Conservation (phyloP, 1,284 basidiomycete species). For the Fomitiporia mediterranea region DNA sequence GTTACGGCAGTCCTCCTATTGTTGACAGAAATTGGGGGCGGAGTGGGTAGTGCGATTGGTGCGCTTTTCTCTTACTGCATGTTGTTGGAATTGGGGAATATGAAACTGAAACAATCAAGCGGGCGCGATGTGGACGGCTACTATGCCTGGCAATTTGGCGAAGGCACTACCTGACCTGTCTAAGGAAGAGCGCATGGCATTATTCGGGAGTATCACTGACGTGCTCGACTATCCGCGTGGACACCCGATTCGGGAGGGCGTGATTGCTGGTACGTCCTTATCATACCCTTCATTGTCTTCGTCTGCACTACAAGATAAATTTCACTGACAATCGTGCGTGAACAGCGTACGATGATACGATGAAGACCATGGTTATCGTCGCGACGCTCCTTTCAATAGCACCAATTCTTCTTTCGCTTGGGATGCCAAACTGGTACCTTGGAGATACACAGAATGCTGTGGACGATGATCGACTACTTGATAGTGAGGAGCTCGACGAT, state of each 20-base stretch:
- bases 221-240: constrained; percentile 43
- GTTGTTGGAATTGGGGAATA: not conserved
- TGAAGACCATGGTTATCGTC: constrained; percentile 48
- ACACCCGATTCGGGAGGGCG: constrained; percentile 53
- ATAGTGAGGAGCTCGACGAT: too few species aligned
- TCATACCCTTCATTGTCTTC: not conserved
- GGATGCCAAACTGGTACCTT: constrained; percentile 45
- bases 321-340: not conserved
- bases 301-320: not conserved
- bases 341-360: constrained; percentile 49
- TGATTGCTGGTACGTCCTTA: constrained; percentile 40
- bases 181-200: constrained; percentile 31
- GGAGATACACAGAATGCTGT: constrained; percentile 44
- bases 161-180: constrained; percentile 44
- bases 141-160: constrained; percentile 56
- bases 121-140: constrained; percentile 54
- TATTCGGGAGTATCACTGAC: constrained; percentile 50
- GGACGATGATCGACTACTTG: constrained; percentile 25
- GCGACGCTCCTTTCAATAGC: constrained; percentile 38
- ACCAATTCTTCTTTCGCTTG: constrained; percentile 36
- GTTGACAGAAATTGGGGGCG: constrained; percentile 74
- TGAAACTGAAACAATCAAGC: constrained; percentile 29
- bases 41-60: constrained; percentile 66
- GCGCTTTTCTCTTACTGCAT: constrained; percentile 22
- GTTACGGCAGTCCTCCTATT: constrained; percentile 80